Base-by-base conservation (phyloP, 371 early-diverging fungal genomes). In the Pancytospora philotis region DNA sequence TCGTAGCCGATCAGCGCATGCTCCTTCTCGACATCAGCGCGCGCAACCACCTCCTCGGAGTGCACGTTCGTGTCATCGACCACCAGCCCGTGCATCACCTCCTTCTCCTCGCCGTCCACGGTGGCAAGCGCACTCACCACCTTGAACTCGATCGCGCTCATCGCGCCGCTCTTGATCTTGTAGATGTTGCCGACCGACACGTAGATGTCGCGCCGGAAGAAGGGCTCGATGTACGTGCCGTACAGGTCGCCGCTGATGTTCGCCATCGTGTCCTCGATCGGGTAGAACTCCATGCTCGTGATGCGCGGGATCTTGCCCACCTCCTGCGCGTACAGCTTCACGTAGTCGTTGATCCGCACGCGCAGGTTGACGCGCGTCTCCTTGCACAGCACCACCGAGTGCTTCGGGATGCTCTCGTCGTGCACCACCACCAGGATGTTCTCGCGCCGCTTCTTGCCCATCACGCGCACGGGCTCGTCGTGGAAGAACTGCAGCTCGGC, bases 381-480 rank as follows among this genome's bases (percentile, higher is more conserved):
- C 77, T 90, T 90, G 83, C 93, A 89, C 66, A 98, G 84, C 72
- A 87, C 83, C 72, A 93, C 89, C 80, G 90, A 90, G 73, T 88
- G 87, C 71, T 88, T 88, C 66, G 93, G 93, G 51, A 89, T 84
- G 55, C 87, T 86, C 69, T 92, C 90, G 75, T 91, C 91, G 68
- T 89, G 86, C 36, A 92, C 82, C 50, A 90, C 90, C 69, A 92
- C 89, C 60, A 97, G 84, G 27, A 97, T 90, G 4, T 93, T 91
- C 76, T 95, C 94, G 73, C 86, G 86, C 81, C 95, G 86, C 86
- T 91, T 92, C 84, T 95, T 97, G 72, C 99, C 99, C 83, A 93
- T 92, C 70, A 97, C 83, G 52, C 91, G 80, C 38, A 95, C 88
- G 55, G 71, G 72, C 34, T 75, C 80, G 30, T 69, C 52, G 31